Conservation (phyloP, 805 yeast genomes). For the Starmerella tilneyi region DNA sequence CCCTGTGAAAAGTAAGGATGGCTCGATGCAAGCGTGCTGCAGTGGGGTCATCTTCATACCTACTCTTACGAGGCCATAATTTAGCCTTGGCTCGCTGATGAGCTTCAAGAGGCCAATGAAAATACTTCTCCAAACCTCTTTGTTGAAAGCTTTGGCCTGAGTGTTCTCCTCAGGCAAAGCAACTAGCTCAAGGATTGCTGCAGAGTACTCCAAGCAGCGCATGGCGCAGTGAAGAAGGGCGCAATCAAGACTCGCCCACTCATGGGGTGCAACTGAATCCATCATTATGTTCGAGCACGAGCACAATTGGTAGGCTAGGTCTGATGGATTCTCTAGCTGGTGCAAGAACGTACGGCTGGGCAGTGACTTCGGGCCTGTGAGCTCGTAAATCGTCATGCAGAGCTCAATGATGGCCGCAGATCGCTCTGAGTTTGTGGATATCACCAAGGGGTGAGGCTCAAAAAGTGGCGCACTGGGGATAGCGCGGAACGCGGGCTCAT, state of each 20-base stretch:
- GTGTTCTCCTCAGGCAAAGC: neutral
- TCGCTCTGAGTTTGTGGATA: neutral
- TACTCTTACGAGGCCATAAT: neutral
- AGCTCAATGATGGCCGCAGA: neutral
- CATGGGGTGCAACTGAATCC: neutral
- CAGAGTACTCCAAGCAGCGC: neutral
- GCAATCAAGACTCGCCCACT: conserved; percentile 1
- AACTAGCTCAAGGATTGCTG: neutral
- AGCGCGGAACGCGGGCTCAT: neutral
- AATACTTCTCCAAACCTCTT: neutral
- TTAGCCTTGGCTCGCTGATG: neutral
- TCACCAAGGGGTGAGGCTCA: neutral
- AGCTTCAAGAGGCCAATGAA: neutral
- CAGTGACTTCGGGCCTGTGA: neutral
- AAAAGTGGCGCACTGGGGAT: neutral
- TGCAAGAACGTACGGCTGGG: neutral
- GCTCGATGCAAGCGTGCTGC: neutral
- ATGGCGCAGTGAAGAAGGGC: neutral
- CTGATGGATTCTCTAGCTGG: neutral
- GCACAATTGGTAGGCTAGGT: neutral
- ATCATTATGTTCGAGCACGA: neutral
- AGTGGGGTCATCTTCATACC: neutral
- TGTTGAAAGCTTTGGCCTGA: neutral
- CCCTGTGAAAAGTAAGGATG: neutral
- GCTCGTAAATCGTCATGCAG: neutral